These are phyloP conservation scores for Epipyxis sp. DNA, from an alignment of 108 stramenopile genomes.

Conservation along the genomic window DNA sequence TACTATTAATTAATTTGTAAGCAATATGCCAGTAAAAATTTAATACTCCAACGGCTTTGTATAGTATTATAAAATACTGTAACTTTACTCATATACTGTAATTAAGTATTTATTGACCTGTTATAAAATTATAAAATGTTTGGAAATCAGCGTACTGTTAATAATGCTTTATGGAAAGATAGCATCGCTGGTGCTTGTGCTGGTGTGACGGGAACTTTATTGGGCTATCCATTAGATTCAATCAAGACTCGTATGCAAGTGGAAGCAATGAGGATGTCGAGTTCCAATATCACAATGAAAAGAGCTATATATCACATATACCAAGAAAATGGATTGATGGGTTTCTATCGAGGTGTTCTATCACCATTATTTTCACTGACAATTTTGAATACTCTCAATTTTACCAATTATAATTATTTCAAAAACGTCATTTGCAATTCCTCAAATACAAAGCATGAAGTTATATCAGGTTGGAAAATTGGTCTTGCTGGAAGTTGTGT, in stretches of 20 bases:
- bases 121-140: too few species aligned
- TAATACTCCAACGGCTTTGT: too few species aligned
- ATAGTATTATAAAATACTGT: too few species aligned
- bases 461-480: neutral
- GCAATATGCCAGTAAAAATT: too few species aligned
- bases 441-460: too few species aligned
- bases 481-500: conserved; percentile 66
- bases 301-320: conserved; percentile 47
- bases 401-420: conserved; percentile 57
- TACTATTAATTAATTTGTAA: too few species aligned
- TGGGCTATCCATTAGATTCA: conserved; percentile 78
- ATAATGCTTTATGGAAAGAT: too few species aligned
- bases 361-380: conserved; percentile 75
- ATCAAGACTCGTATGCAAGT: conserved; percentile 57
- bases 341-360: conserved; percentile 73
- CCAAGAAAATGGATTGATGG: conserved; percentile 65
- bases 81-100: too few species aligned
- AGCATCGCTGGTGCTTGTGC: conserved; percentile 3
- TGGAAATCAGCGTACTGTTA: too few species aligned
- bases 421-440: neutral
- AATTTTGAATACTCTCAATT: conserved; percentile 76
- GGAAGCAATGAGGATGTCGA: too few species aligned
- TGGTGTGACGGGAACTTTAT: conserved; percentile 75
- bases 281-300: neutral
- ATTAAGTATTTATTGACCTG: too few species aligned